These are phyloP conservation scores for Paracamarosporium sp. DNA, from an alignment of 2,329 filamentous ascomycete species.

Conservation along the genomic window DNA sequence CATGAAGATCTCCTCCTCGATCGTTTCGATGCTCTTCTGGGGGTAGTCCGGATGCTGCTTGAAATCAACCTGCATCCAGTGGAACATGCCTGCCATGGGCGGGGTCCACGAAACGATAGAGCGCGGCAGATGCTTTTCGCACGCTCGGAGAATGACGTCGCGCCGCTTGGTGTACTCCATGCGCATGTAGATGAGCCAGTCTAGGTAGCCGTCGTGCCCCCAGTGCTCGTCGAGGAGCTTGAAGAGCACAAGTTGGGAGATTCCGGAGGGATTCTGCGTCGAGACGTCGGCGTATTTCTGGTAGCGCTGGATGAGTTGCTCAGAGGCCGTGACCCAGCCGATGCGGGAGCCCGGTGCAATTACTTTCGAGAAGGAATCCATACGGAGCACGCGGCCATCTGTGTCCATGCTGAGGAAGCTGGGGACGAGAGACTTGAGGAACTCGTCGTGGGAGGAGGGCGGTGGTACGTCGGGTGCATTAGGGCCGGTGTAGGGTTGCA, in stretches of 20 bases:
- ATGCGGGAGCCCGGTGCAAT: slow-evolving; percentile 80
- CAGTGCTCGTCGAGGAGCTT: slow-evolving; percentile 92
- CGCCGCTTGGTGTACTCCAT: slow-evolving; percentile 81
- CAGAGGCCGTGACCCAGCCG: slow-evolving; percentile 89
- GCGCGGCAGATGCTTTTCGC: slow-evolving; percentile 75
- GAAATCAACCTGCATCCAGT: slow-evolving; percentile 77
- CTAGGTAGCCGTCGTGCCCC: slow-evolving; percentile 88
- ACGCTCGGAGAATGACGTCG: slow-evolving; percentile 78
- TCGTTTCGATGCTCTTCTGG: slow-evolving; percentile 59
- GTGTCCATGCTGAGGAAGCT: slow-evolving; percentile 80
- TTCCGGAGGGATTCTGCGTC: slow-evolving; percentile 84
- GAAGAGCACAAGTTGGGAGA: slow-evolving; percentile 83
- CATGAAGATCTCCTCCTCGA: slow-evolving; percentile 89
- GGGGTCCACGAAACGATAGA: slow-evolving; percentile 81
- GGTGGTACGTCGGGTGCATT: slow-evolving; percentile 59
- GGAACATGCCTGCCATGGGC: slow-evolving; percentile 93
- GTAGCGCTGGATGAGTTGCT: slow-evolving; percentile 84
- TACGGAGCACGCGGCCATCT: slow-evolving; percentile 85
- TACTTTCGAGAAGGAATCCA: slow-evolving; percentile 95
- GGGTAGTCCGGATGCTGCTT: slow-evolving; percentile 68
- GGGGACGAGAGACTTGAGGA: slow-evolving; percentile 75
- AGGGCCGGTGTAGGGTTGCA: slow-evolving; percentile 73
- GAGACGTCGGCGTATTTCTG: slow-evolving; percentile 81
- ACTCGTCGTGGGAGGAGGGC: slow-evolving; percentile 71
- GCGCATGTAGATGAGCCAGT: slow-evolving; percentile 86